Base-by-base conservation (phyloP, 306 rosid genomes). In the Quercus ilex region DNA sequence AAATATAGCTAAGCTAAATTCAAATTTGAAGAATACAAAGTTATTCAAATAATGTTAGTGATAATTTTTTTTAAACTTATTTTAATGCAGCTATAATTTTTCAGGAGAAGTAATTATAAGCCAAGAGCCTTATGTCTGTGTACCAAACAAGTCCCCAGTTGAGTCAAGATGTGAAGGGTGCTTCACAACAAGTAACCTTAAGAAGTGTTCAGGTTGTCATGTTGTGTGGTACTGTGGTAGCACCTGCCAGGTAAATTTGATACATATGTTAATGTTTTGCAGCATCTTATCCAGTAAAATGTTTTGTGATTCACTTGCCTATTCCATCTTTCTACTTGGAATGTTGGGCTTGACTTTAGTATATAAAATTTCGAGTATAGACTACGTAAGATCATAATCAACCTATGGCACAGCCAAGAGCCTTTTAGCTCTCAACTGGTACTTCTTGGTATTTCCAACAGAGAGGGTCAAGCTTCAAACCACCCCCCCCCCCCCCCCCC, bases 81-180 rank as follows among this genome's bases (percentile, higher is more conserved):
- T 15, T 35, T 33, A 68, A 56, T 68, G 53, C 21, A 4, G 30
- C 76, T 78, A 63, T 78, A 60, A 35, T 60, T 79, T 63, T 86
- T 74, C 89, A 94, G 97, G 97, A 71, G 94, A 91, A 3, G 93
- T 91, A 73, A 87, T 94, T 69, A 79, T 94, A 72, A 79, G 86
- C 69, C 97, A 94, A 72, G 91, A 91, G 75, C 92, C 94, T 28
- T 92, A 94, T 74, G 89, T 86, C 8, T 86, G 83, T 70, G 97
- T 88, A 46, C 91, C 97, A 5, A 94, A 90, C 60, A 90, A 91
- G 79, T 83, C 90, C n/a, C 18, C 62, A 0, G 38, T 63, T 2
- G 79, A 86, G 38, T 81, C 77, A 25, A 92, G 91, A 75, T 92
- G 97, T 71, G 97, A 94, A 76, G 80, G 89, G 67, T 94, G 97